phyloP scores from a whole-genome alignment of 2,329 filamentous ascomycete species.

The Trichophyton verrucosum region DNA sequence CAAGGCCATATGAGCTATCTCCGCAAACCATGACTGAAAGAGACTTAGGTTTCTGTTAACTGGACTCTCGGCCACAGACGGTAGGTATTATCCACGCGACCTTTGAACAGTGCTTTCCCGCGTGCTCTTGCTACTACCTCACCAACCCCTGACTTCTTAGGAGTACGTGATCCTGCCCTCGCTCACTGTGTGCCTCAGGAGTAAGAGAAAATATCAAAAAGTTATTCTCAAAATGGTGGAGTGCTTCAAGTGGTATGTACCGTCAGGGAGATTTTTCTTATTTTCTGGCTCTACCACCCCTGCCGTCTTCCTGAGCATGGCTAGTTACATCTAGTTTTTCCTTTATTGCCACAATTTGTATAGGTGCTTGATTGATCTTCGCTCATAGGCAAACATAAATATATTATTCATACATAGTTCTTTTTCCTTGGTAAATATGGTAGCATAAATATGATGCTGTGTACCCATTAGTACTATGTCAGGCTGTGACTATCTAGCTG shows the following conservation, averaged over 20 bases:
- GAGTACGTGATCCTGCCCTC: background rate
- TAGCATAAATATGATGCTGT: no score
- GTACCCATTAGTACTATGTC: background rate
- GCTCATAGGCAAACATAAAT: background rate
- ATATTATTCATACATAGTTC: background rate
- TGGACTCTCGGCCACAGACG: background rate
- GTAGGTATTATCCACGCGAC: background rate
- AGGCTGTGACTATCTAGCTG: background rate
- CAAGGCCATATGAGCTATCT: slow-evolving; percentile 56
- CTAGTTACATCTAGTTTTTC: background rate
- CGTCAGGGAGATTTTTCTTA: background rate
- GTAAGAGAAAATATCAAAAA: background rate
- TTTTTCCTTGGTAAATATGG: background rate
- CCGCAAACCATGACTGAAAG: background rate
- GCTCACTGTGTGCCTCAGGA: background rate
- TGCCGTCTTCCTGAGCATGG: background rate
- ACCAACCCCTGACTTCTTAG: background rate
- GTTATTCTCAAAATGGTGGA: background rate
- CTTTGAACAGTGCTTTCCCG: background rate
- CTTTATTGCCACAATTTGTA: background rate
- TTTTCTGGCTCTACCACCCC: background rate
- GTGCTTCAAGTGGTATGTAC: no score
- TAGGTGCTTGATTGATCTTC: background rate
- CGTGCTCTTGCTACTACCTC: background rate
- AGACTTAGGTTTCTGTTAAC: background rate